Evolutionary conservation across 1,284 basidiomycete genomes (phyloP), one percentile per base, ranked within the genome.

Genomic region (Sporisorium iseilematis-ciliati): DNA sequence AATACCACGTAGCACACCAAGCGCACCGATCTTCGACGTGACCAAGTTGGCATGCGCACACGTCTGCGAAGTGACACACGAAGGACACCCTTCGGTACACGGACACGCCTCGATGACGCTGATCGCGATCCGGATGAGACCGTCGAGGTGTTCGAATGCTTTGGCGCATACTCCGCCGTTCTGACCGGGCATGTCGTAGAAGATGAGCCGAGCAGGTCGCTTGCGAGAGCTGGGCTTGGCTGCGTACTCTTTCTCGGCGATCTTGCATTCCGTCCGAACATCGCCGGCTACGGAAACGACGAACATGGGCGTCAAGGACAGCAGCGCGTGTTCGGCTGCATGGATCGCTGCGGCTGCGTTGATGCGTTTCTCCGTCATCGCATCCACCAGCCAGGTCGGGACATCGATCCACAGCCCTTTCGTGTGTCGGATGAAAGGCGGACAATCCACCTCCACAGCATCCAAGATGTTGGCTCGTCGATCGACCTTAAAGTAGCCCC

Each of bases 371-470:
- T 84, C 80, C 5, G 87, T 87, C 81, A 96, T 73, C 42, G 83
- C 82, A 18, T 88, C 53, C 90, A 86, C 38, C 85, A 86, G 56
- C 91, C 85, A 50, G 88, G 87, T 12, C 0, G 93, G 92, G 1
- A 95, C 88, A 80, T 96, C 93, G 26, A 96, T 87, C 94, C 94
- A 96, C 73, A 93, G 88, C 2, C 94, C 94, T 1, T 89, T 90
- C 0, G 92, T 91, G 60, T 91, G 89, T 20, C 91, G 90, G 75
- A 92, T 89, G 88, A 92, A 94, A 0, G 92, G 90, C 0, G 91
- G 91, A 18, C 90, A 92, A 49, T 94, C 90, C 40, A 95, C 86
- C 73, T 93, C 91, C 20, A 95, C 92, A 0, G 89, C 87, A 75
- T 95, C 93, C 26, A 95, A 87, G 57, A 95, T 92, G 16, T 87